Evolutionary conservation across 2,329 filamentous ascomycete species (phyloP).

Genomic region (Beauveria australis): DNA sequence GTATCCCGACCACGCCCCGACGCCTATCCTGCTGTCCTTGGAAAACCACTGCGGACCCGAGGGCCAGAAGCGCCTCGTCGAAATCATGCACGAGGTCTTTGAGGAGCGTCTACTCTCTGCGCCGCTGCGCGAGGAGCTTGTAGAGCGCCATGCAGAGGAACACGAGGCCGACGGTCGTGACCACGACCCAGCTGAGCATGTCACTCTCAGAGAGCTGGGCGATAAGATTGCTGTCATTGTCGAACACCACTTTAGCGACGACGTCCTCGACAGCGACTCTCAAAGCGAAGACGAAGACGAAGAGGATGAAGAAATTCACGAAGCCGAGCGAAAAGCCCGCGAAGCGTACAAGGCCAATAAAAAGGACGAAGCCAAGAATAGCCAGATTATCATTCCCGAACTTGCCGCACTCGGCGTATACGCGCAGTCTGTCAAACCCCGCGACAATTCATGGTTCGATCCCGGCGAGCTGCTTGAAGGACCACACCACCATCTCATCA

Average conservation of each 20-base stretch:
- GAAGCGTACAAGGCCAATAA: slow-evolving; percentile 46
- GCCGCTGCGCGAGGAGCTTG: slow-evolving; percentile 41
- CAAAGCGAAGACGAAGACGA: slow-evolving; percentile 27
- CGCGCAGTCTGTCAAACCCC: slow-evolving; percentile 61
- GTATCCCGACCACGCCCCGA: slow-evolving; percentile 31
- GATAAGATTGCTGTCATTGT: slow-evolving; percentile 60
- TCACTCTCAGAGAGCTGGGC: slow-evolving; percentile 50
- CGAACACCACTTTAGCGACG: slow-evolving; percentile 53
- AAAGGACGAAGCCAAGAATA: slow-evolving; percentile 34
- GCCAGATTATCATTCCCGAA: slow-evolving; percentile 51
- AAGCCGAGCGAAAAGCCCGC: slow-evolving; percentile 32
- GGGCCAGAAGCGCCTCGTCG: slow-evolving; percentile 52
- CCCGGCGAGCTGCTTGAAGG: slow-evolving; percentile 40
- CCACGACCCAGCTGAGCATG: slow-evolving; percentile 41
- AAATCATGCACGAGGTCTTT: slow-evolving; percentile 59
- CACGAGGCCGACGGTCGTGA: slow-evolving; percentile 38
- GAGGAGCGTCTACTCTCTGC: slow-evolving; percentile 51
- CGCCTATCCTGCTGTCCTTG: slow-evolving; percentile 56
- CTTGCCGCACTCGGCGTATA: slow-evolving; percentile 60
- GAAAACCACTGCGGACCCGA: slow-evolving; percentile 57
- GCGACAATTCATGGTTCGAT: slow-evolving; percentile 58
- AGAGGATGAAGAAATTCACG: slow-evolving; percentile 21
- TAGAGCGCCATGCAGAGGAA: slow-evolving; percentile 23
- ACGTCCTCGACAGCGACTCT: slow-evolving; percentile 34
- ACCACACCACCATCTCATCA: slow-evolving; percentile 59